phyloP scores from a whole-genome alignment of 2,329 filamentous ascomycete genomes.

The Emericellopsis cladophorae region DNA sequence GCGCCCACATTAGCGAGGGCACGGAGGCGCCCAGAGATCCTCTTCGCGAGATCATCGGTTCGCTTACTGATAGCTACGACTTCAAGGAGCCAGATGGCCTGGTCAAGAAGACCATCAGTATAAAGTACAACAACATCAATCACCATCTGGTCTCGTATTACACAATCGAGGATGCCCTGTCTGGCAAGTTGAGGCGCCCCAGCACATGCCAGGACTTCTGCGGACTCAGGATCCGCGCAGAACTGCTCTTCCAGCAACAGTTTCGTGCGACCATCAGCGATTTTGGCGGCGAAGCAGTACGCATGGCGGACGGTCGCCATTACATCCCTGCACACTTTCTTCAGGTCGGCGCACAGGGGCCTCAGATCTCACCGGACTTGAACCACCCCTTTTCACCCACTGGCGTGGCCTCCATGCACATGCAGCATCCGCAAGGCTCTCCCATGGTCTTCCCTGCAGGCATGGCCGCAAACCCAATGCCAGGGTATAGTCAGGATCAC shows the following conservation, averaged over 20 bases:
- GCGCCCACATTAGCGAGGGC: neutral
- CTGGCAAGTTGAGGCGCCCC: constrained; percentile 45
- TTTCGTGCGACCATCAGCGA: constrained; percentile 54
- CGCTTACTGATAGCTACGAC: constrained; percentile 76
- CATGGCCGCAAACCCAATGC: too few species aligned
- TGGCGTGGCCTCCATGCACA: too few species aligned
- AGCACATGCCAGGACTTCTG: constrained; percentile 25
- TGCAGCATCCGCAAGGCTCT: too few species aligned
- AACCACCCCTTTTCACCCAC: too few species aligned
- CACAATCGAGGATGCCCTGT: constrained; percentile 64
- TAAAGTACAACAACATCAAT: constrained; percentile 58
- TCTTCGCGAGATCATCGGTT: constrained; percentile 51
- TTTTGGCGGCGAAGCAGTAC: too few species aligned
- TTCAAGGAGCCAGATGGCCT: constrained; percentile 67
- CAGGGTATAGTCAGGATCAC: too few species aligned
- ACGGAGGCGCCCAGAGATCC: constrained; percentile 10
- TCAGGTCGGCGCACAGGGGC: too few species aligned
- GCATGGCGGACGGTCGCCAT: too few species aligned
- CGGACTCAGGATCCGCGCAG: constrained; percentile 38
- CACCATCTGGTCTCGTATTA: constrained; percentile 90
- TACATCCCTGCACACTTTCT: too few species aligned
- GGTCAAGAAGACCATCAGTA: constrained; percentile 87
- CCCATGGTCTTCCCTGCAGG: too few species aligned
- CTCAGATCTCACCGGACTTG: too few species aligned
- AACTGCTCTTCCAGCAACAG: constrained; percentile 49